Evolutionary conservation across 345 rosid species (phyloP), one percentile per base, ranked within the genome.

Genomic region (Salix viminalis): DNA sequence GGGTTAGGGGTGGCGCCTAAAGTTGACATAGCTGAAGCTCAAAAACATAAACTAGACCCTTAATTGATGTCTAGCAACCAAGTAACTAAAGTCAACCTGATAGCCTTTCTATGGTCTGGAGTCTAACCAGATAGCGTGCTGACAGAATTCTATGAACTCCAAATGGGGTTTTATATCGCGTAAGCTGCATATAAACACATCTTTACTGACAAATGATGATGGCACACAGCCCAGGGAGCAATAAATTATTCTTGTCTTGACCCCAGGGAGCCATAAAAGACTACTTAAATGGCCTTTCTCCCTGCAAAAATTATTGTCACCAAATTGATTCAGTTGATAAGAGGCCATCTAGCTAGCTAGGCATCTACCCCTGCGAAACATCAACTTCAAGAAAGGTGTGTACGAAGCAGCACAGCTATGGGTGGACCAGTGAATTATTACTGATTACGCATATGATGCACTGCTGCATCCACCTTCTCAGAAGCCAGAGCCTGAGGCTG

Each of bases 401-500:
- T 52, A 60, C 73, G 36, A 46, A 11, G 19, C 26, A 28, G 15
- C 6, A 7, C 52, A 30, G 76, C 71, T 46, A 46, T 39, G 72
- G 73, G 77, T 65, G 18, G 26, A 32, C 28, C 75, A 50, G 75
- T 21, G 84, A 67, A 83, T 83, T 86, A 86, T 83, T 79, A 78
- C 76, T 72, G 62, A 58, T 23, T 46, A 65, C 16, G 71, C 79
- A 71, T 8, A 79, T 62, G 67, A 79, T 77, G 82, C 78, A 74
- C 82, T 75, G 85, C 46, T 8, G 52, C 75, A 16, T 15, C 69
- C 15, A 73, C 5, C 48, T 21, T n/a, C 32, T 4, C 74, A 48
- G 65, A 54, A 21, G 65, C 41, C 58, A 68, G 70, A 68, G 36
- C 77, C 78, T 26, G 70, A 67, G 34, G 4, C 42, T 34, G 24